Percentiles rank a stretch among this genome's conserved stretches.
Evolutionary conservation across 2,329 filamentous ascomycete species (phyloP).

Genomic region (Metarhizium sp.): DNA sequence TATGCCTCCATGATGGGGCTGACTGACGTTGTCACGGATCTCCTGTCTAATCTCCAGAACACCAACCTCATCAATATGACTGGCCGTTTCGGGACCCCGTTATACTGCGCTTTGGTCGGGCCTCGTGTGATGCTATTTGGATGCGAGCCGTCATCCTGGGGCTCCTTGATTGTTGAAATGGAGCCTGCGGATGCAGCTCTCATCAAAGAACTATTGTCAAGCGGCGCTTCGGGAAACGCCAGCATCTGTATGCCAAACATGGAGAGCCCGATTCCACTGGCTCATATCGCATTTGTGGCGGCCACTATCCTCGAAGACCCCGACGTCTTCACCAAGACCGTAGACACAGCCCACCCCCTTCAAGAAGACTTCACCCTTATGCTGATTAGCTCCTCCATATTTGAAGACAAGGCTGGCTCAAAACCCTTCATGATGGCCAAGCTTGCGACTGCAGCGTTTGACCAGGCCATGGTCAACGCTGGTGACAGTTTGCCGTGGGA

Average conservation of each 20-base stretch:
- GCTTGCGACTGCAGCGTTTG: neutral
- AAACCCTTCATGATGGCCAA: neutral
- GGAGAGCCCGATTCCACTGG: conserved; percentile 6
- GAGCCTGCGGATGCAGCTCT: neutral
- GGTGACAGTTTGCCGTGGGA: conserved; percentile 1
- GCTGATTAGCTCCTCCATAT: neutral
- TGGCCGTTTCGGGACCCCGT: conserved; percentile 19
- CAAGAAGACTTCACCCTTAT: neutral
- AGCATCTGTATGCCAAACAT: neutral
- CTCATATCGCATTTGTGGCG: conserved; percentile 7
- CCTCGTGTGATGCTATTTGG: conserved; percentile 14
- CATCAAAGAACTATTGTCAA: neutral
- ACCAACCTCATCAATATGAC: conserved; percentile 11
- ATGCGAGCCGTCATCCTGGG: conserved; percentile 10
- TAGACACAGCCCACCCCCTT: neutral
- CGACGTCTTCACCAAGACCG: conserved; percentile 1
- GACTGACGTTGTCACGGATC: conserved; percentile 16
- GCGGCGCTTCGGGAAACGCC: neutral
- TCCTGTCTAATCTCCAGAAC: conserved; percentile 11
- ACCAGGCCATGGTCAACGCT: neutral
- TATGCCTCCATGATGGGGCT: conserved; percentile 24
- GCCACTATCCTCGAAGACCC: neutral
- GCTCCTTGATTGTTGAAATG: neutral
- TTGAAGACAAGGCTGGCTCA: neutral
- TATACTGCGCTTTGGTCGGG: conserved; percentile 26